These are phyloP conservation scores for Suhomyces choctaworum DNA, from an alignment of 1,139 yeast species.

Conservation along the genomic window DNA sequence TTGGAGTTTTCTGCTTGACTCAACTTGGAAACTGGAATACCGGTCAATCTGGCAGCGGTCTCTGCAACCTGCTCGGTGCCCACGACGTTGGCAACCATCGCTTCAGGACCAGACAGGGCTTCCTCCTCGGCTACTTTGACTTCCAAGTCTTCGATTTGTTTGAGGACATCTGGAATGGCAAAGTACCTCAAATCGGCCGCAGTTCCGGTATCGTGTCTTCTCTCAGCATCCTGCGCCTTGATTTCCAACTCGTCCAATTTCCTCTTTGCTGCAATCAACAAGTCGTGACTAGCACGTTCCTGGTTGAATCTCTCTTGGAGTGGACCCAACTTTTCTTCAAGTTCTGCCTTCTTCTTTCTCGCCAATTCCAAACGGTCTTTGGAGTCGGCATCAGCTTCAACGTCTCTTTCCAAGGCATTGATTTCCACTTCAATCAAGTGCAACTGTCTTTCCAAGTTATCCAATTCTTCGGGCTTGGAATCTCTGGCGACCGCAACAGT, in stretches of 20 bases:
- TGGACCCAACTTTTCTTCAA: constrained; percentile 85
- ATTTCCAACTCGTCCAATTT: constrained; percentile 88
- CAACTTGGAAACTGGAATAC: constrained; percentile 96
- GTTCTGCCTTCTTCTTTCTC: constrained; percentile 71
- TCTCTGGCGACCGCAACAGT: constrained; percentile 98
- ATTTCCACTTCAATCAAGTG: constrained; percentile 93
- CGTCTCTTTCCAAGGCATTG: constrained; percentile 94
- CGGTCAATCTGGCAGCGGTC: constrained; percentile 95
- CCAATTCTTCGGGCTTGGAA: constrained; percentile 96
- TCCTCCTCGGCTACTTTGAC: constrained; percentile 70
- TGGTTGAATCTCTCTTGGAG: constrained; percentile 80
- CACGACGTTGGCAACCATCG: constrained; percentile 83
- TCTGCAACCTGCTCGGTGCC: constrained; percentile 93
- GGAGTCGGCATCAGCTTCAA: constrained; percentile 82
- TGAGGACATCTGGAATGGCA: constrained; percentile 91
- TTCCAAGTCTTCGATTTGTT: constrained; percentile 75
- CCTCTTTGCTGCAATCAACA: constrained; percentile 82
- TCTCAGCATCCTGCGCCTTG: constrained; percentile 94
- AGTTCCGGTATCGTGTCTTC: constrained; percentile 91
- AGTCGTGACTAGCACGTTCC: constrained; percentile 91
- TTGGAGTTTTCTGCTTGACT: constrained; percentile 94
- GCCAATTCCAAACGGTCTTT: constrained; percentile 84
- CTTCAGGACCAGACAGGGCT: constrained; percentile 54
- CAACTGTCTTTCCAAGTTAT: constrained; percentile 86
- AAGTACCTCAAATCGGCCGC: constrained; percentile 96